A percentile compares a stretch with the other conserved stretches of the same genome.
These are phyloP conservation scores for Arabis hirsuta DNA, from an alignment of 345 rosid genomes.

Conservation along the genomic window DNA sequence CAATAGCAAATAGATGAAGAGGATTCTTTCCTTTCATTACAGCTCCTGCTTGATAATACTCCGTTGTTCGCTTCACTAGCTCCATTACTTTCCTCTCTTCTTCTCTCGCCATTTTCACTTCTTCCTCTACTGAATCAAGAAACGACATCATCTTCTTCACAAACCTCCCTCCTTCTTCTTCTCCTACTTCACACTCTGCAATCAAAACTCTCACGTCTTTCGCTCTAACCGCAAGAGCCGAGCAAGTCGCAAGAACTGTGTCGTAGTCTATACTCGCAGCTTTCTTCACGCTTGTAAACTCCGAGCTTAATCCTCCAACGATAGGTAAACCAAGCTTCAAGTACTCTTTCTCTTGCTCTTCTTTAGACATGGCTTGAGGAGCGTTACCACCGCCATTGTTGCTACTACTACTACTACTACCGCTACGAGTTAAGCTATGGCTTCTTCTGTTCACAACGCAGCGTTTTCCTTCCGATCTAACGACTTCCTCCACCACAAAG, in stretches of 20 bases:
- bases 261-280: conserved; percentile 74
- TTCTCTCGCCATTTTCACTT: conserved; percentile 49
- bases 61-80: conserved; percentile 70
- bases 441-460: conserved; percentile 56
- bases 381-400: conserved; percentile 24
- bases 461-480: conserved; percentile 78
- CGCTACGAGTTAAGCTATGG: conserved; percentile 51
- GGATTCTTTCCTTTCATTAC: conserved; percentile 52
- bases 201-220: conserved; percentile 53
- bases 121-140: conserved; percentile 63
- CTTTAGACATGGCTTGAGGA: conserved; percentile 43
- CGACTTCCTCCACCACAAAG: conserved; percentile 86
- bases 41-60: conserved; percentile 75
- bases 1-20: conserved; percentile 66
- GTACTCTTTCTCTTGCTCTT: conserved; percentile 67
- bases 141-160: conserved; percentile 60
- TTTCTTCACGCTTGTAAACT: conserved; percentile 76
- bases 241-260: conserved; percentile 49
- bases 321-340: conserved; percentile 70
- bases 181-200: conserved; percentile 38
- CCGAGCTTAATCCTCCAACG: conserved; percentile 74
- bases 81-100: conserved; percentile 67
- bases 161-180: conserved; percentile 50
- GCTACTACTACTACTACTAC: conserved; percentile 42
- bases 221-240: conserved; percentile 51